Base-by-base conservation (phyloP, 1,139 yeast species). In the Blastobotrys capitulatus region DNA sequence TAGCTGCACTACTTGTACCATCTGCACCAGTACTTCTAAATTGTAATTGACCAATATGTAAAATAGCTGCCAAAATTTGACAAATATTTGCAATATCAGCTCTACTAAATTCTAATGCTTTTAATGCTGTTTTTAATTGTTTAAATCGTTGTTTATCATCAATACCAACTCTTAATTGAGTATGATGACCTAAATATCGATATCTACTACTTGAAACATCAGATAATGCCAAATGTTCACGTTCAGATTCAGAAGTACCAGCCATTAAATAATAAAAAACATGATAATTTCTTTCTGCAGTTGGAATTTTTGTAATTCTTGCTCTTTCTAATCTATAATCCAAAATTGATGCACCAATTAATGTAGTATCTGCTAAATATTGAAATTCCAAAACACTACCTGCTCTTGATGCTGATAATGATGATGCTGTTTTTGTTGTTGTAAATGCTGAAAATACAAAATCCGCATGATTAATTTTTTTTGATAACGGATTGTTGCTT, bases 21-120 rank as follows among this genome's bases (percentile, higher is more conserved):
- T 62, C 67, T 9, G 65, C 56, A 2, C 66, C 64, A 6, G 68
- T 60, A 7, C 66, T 57, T 49, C 63, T 54, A 57, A 71, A 70
- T 45, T 64, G 58, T 25, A 71, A 57, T 58, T 71, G 74, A 36
- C 75, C 75, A 31, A 71, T 60, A 46, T 71, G 75, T 31, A 71
- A 60, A 31, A 71, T 66, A 6, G 75, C 75, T 1, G 75, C 75
- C 34, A 71, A 58, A n/a, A 71, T 62, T 50, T 71, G 75, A 52
- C 71, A 70, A 22, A 71, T 65, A 51, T 70, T 69, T 49, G 75
- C 75, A 46, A 71, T 70, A 43, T 71, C 75, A 4, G 70, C 62
- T 10, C 74, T 60, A 8, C 70, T 56, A 51, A 71, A 70, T 50
- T 69, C 70, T 38, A 71, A 55, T 15, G 63, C 58, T 46, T 63